These are phyloP conservation scores for Diaporthe capsici DNA, from an alignment of 2,329 filamentous ascomycete genomes.

Conservation along the genomic window DNA sequence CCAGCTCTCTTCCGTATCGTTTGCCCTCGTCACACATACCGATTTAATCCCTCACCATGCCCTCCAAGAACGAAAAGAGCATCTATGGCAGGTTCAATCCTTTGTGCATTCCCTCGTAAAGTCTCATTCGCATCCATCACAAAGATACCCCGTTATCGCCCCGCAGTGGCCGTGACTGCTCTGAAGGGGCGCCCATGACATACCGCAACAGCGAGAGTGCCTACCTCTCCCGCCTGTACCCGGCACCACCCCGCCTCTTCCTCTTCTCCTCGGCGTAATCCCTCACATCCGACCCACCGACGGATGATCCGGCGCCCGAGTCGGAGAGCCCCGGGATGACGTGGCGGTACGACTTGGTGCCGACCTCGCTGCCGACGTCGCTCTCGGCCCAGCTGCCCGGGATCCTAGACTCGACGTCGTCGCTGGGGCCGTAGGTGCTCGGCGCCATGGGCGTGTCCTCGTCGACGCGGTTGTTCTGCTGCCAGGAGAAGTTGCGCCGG, in stretches of 20 bases:
- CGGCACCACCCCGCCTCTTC: slow-evolving; percentile 54
- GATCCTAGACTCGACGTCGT: slow-evolving; percentile 48
- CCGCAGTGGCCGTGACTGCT: not conserved
- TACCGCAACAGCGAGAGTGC: slow-evolving; percentile 19
- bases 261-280: slow-evolving; percentile 61
- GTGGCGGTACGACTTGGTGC: slow-evolving; percentile 71
- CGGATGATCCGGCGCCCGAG: slow-evolving; percentile 47
- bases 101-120: slow-evolving; percentile 8
- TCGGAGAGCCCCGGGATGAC: slow-evolving; percentile 65
- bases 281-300: slow-evolving; percentile 47
- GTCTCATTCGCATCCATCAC: not conserved
- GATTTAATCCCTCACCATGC: not conserved
- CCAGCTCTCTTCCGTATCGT: not conserved
- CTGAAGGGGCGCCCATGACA: not conserved
- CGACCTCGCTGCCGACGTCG: slow-evolving; percentile 63
- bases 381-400: slow-evolving; percentile 57
- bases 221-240: slow-evolving; percentile 48
- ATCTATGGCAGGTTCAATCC: not conserved
- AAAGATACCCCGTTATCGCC: not conserved
- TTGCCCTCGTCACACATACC: slow-evolving; percentile 1
- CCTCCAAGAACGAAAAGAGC: not conserved
- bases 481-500: slow-evolving; percentile 43
- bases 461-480: slow-evolving; percentile 38
- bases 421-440: slow-evolving; percentile 41
- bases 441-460: slow-evolving; percentile 41